Base-by-base conservation (phyloP, 148 eudicot genomes). In the Amaranthus hypochondriacus region DNA sequence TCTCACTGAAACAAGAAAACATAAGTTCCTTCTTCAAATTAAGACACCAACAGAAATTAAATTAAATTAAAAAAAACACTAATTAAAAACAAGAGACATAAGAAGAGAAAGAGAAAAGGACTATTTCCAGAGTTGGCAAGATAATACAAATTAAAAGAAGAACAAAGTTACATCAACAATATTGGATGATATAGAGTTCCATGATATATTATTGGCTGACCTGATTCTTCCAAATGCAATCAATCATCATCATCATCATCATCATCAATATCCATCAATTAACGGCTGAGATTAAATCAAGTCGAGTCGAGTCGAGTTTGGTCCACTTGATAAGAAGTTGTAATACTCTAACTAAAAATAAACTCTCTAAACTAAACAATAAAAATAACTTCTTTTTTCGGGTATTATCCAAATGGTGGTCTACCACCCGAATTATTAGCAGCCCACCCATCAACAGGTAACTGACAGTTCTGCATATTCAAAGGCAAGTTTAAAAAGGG, bases 401-500 rank as follows among this genome's bases (percentile, higher is more conserved):
- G 39, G 52, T 2, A n/a, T 73, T 44, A 81, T 18, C 80, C 85
- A 28, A 83, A 87, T 10, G 82, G 84, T 9, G 86, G 83, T 21
- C 86, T 73, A 12, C 73, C 84, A 47, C 61, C 79, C 8, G 87
- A 75, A 61, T 62, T 62, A 48, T 82, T 84, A 42, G 78, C 79
- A 9, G 74, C 73, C 87, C 90, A 84, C 10, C 85, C 84, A 49
- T 89, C 93, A 18, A 82, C 87, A 3, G 86, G 86, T 62, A 86
- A 13, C 80, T 86, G 89, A 55, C 73, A 65, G 68, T 83, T 84
- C 61, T 81, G 85, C 89, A 87, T 87, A 70, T 75, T 74, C 1
- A 85, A 73, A 0, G 94, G 94, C 69, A 89, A 71, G 76, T 89
- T 89, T 57, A 87, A 81, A 66, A 89, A 89, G 0, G 94, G 89